phyloP scores from a whole-genome alignment of 345 rosid genomes.

The Pseudoturritis turrita region DNA sequence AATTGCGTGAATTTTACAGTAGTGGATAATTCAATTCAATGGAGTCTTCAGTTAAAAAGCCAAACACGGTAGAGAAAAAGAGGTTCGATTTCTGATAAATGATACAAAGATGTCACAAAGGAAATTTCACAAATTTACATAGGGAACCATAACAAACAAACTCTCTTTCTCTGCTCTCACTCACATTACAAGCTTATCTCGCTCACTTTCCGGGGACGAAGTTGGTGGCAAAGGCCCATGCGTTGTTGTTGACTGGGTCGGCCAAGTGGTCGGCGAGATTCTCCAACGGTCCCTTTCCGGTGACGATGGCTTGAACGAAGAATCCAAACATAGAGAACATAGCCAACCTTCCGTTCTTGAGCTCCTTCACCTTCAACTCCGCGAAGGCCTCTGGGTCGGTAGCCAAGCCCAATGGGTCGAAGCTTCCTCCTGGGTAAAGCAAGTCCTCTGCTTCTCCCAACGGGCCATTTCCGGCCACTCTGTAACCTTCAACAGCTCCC shows the following conservation, averaged over 20 bases:
- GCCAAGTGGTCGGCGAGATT: slow-evolving; percentile 82
- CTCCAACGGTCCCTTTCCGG: too few relatives aligned
- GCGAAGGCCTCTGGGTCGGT: slow-evolving; percentile 88
- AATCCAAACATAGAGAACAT: too few relatives aligned
- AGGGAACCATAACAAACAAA: background rate
- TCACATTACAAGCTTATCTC: slow-evolving; percentile 16
- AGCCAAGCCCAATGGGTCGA: slow-evolving; percentile 79
- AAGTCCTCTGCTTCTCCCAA: slow-evolving; percentile 71
- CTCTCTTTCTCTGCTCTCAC: slow-evolving; percentile 15
- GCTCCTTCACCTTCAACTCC: slow-evolving; percentile 71
- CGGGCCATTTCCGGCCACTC: slow-evolving; percentile 56
- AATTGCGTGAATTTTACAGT: background rate
- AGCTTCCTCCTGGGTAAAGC: slow-evolving; percentile 76
- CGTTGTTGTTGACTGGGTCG: slow-evolving; percentile 86
- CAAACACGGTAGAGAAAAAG: slow-evolving; percentile 12
- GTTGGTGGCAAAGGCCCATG: slow-evolving; percentile 89
- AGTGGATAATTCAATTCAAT: background rate
- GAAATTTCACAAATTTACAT: slow-evolving; percentile 25
- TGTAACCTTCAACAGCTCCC: slow-evolving; percentile 82
- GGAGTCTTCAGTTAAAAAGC: background rate
- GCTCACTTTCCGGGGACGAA: slow-evolving; percentile 81
- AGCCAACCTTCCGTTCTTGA: too few relatives aligned
- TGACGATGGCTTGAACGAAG: too few relatives aligned
- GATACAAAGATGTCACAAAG: slow-evolving; percentile 10
- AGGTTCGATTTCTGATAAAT: slow-evolving; percentile 21